phyloP scores from a whole-genome alignment of 495 filamentous ascomycete species.

The Acidomyces sp. region DNA sequence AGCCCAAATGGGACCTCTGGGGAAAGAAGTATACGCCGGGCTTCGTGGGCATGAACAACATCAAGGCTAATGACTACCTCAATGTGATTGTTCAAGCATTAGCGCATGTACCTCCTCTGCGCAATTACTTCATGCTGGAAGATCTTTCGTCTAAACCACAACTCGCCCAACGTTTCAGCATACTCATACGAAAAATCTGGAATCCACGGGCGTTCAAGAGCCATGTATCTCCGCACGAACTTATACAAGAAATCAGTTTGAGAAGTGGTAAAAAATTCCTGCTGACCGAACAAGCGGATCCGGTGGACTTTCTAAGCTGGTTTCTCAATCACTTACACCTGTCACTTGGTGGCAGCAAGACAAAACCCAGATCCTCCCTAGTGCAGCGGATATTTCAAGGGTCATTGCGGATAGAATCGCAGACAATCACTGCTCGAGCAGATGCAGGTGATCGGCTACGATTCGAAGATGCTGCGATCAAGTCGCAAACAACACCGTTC shows the following conservation, averaged over 20 bases:
- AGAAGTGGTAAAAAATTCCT: conserved; percentile 86
- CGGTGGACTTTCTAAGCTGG: conserved; percentile 93
- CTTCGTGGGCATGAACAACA: conserved; percentile 98
- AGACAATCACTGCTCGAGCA: conserved; percentile 84
- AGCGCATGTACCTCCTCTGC: conserved; percentile 75
- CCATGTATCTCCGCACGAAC: conserved; percentile 93
- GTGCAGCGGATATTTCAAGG: conserved; percentile 91
- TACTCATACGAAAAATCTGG: conserved; percentile 93
- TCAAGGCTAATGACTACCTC: conserved; percentile 98
- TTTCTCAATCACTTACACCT: conserved; percentile 93
- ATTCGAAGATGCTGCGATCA: conserved; percentile 85
- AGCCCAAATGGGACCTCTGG: conserved; percentile 60
- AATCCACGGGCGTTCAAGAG: conserved; percentile 93
- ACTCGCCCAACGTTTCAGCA: conserved; percentile 65
- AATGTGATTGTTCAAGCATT: conserved; percentile 94
- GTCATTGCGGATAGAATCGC: conserved; percentile 77
- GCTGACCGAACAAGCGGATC: conserved; percentile 81
- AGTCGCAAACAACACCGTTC: conserved; percentile 62
- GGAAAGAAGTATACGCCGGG: conserved; percentile 76
- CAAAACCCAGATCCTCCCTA: conserved; percentile 66
- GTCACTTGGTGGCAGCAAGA: conserved; percentile 76
- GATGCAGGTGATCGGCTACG: conserved; percentile 78
- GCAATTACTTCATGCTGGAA: conserved; percentile 88
- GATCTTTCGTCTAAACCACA: conserved; percentile 48
- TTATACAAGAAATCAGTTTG: conserved; percentile 86